Conservation (phyloP, 225 moss, liverwort and hornwort species). For the Marchantia polymorpha region DNA sequence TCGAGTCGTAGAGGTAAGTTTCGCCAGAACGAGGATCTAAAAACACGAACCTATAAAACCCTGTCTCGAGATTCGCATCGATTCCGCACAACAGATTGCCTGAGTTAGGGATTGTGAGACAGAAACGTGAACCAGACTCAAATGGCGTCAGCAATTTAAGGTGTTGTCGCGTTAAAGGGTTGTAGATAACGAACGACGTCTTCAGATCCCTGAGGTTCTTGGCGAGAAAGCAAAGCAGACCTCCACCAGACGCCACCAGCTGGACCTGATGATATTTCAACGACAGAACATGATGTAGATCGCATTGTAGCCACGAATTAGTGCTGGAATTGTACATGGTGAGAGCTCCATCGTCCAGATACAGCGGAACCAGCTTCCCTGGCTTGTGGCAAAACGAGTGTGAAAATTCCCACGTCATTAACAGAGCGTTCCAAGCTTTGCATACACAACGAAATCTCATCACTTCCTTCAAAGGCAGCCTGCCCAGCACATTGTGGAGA, state of each 20-base stretch:
- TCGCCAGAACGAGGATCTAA: background rate
- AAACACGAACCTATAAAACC: background rate
- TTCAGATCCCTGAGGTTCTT: background rate
- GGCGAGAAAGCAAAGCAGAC: too few species aligned
- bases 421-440: constrained; percentile 2
- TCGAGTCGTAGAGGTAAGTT: background rate
- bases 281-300: background rate
- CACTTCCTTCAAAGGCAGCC: constrained; percentile 7
- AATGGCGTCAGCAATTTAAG: background rate
- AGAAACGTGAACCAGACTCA: background rate
- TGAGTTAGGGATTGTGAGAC: background rate
- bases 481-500: background rate
- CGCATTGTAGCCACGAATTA: background rate
- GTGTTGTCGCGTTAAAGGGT: background rate
- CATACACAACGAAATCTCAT: constrained; percentile 2
- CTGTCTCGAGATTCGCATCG: background rate
- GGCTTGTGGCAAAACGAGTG: constrained; percentile 1
- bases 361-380: constrained; percentile 11
- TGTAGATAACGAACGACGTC: background rate
- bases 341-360: background rate
- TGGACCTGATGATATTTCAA: too few species aligned
- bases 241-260: too few species aligned
- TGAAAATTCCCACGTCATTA: background rate
- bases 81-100: background rate
- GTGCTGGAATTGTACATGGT: background rate